phyloP scores from a whole-genome alignment of 192 early-diverging fungal species.

The Physocladia obscura region DNA sequence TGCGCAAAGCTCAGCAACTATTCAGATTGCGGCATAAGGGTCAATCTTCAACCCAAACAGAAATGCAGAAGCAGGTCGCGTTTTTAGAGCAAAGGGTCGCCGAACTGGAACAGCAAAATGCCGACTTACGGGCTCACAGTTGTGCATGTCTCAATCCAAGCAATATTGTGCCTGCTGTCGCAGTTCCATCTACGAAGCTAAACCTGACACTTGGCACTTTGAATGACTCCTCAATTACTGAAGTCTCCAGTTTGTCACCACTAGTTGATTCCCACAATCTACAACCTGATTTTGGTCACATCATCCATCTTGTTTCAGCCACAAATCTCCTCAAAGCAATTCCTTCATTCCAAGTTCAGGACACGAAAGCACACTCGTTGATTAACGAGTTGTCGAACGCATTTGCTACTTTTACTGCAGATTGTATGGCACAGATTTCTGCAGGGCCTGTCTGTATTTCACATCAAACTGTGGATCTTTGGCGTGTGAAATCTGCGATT shows the following conservation, averaged over 20 bases:
- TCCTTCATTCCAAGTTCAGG: neutral
- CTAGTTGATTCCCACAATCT: neutral
- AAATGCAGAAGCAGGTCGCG: neutral
- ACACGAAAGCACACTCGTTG: neutral
- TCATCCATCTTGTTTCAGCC: neutral
- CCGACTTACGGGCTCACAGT: neutral
- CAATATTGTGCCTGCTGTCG: neutral
- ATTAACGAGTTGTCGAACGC: neutral
- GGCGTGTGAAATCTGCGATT: neutral
- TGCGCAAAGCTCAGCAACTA: neutral
- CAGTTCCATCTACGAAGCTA: neutral
- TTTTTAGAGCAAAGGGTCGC: neutral
- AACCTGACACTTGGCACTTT: neutral
- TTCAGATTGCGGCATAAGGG: constrained; percentile 1
- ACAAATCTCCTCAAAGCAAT: neutral
- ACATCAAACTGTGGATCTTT: neutral
- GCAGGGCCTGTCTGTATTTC: neutral
- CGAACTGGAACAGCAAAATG: neutral
- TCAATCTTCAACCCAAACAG: neutral
- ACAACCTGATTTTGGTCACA: neutral
- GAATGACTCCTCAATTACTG: neutral
- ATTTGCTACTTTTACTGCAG: neutral
- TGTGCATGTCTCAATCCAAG: neutral
- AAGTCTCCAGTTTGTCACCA: neutral
- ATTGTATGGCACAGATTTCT: constrained; percentile 3